phyloP scores from a whole-genome alignment of 1,284 basidiomycete species.

The Phellopilus nigrolimitatus region DNA sequence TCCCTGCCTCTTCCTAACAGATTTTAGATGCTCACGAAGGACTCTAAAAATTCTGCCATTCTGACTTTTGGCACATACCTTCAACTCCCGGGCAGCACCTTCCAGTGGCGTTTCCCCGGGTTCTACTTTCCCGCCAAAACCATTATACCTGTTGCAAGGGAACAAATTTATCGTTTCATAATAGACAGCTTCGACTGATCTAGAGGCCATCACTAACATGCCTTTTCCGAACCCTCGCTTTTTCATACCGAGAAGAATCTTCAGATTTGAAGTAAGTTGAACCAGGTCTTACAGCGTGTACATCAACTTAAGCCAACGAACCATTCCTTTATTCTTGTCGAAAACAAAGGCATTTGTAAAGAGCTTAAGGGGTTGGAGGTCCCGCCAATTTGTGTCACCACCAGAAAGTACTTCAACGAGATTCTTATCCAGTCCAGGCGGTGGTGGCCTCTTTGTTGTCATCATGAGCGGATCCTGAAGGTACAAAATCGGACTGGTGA shows the following conservation, averaged over 20 bases:
- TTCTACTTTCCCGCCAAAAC: constrained; percentile 48
- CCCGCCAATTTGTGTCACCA: constrained; percentile 10
- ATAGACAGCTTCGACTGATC: constrained; percentile 5
- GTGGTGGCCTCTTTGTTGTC: background rate
- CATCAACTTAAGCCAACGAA: no score
- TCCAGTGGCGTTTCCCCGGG: constrained; percentile 35
- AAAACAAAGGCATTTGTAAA: constrained; percentile 20
- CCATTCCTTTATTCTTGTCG: constrained; percentile 15
- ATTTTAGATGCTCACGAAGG: background rate
- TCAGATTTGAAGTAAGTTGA: background rate
- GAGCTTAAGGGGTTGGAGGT: constrained; percentile 8
- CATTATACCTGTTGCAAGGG: constrained; percentile 38
- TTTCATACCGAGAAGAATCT: constrained; percentile 45
- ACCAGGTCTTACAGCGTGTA: no score
- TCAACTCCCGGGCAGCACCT: constrained; percentile 41
- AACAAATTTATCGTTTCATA: no score
- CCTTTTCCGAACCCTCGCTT: constrained; percentile 43
- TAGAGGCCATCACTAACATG: constrained; percentile 33
- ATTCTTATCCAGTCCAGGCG: constrained; percentile 12
- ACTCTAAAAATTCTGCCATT: background rate
- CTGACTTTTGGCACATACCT: constrained; percentile 24
- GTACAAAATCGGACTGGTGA: no score
- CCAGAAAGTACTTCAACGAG: constrained; percentile 12
- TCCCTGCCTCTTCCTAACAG: constrained; percentile 35
- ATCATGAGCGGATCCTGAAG: background rate